Evolutionary conservation across 1,139 yeast species (phyloP).

Genomic region (Candida pseudoviswanathii): DNA sequence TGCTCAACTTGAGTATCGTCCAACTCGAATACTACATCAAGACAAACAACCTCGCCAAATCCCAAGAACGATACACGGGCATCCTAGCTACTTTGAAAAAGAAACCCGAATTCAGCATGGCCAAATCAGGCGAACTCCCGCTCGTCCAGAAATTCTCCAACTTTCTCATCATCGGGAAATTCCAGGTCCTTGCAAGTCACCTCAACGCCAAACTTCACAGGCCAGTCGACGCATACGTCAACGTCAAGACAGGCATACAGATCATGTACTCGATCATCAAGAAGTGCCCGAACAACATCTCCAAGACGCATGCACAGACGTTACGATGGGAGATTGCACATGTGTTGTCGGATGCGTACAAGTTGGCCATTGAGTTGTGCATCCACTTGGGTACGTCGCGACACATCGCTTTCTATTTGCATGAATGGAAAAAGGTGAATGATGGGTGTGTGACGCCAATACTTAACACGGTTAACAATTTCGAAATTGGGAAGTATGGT

Average conservation of each 20-base stretch:
- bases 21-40: conserved; percentile 31
- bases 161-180: conserved; percentile 36
- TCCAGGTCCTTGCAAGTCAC: conserved; percentile 33
- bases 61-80: conserved; percentile 26
- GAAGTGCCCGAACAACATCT: conserved; percentile 27
- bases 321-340: conserved; percentile 39
- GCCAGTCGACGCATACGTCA: conserved; percentile 27
- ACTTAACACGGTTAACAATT: conserved; percentile 28
- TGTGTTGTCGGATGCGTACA: conserved; percentile 37
- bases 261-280: conserved; percentile 44
- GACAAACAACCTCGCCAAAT: conserved; percentile 18
- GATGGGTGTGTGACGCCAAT: conserved; percentile 26
- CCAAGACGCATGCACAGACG: conserved; percentile 22
- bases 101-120: conserved; percentile 31
- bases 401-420: conserved; percentile 52
- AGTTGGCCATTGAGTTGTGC: conserved; percentile 34
- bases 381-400: conserved; percentile 54
- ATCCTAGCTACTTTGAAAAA: conserved; percentile 27
- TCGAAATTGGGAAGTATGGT: conserved; percentile 21
- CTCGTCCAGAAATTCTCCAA: conserved; percentile 31
- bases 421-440: conserved; percentile 47
- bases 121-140: conserved; percentile 17
- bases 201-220: conserved; percentile 20
- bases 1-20: conserved; percentile 30
- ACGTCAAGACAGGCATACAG: conserved; percentile 41